Conservation (phyloP, 306 rosid genomes). For the Cicer cuneatum region DNA sequence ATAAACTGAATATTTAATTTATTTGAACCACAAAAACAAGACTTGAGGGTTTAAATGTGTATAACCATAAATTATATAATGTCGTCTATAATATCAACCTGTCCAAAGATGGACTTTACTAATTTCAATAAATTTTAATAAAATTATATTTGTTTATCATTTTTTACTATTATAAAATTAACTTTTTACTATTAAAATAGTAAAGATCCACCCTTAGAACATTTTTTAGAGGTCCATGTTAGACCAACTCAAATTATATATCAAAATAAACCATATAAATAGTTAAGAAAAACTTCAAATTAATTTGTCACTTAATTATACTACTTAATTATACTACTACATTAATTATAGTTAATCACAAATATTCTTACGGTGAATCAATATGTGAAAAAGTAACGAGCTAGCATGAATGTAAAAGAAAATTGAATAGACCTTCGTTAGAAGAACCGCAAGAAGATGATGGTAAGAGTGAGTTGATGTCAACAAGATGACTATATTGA, state of each 20-base stretch:
- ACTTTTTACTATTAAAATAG: too few relatives aligned
- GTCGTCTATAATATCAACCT: too few relatives aligned
- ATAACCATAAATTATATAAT: not conserved
- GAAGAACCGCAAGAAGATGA: constrained; percentile 60
- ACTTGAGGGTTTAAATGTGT: not conserved
- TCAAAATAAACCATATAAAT: too few relatives aligned
- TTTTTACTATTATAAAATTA: too few relatives aligned
- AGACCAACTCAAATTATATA: too few relatives aligned
- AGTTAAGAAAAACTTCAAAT: not conserved
- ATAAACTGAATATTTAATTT: not conserved
- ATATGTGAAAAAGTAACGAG: not conserved
- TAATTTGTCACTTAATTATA: not conserved
- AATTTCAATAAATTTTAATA: too few relatives aligned
- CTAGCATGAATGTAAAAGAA: constrained; percentile 25
- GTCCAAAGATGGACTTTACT: too few relatives aligned
- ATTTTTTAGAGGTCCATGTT: too few relatives aligned
- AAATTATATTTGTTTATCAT: too few relatives aligned
- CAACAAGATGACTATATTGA: constrained; percentile 39
- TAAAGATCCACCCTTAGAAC: too few relatives aligned
- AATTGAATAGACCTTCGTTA: constrained; percentile 48
- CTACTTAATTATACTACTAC: not conserved
- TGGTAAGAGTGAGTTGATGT: constrained; percentile 57
- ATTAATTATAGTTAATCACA: too few relatives aligned
- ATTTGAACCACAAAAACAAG: not conserved
- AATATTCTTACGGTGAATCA: too few relatives aligned